Base-by-base conservation (phyloP, 1,139 yeast species). In the Pichia sp. region DNA sequence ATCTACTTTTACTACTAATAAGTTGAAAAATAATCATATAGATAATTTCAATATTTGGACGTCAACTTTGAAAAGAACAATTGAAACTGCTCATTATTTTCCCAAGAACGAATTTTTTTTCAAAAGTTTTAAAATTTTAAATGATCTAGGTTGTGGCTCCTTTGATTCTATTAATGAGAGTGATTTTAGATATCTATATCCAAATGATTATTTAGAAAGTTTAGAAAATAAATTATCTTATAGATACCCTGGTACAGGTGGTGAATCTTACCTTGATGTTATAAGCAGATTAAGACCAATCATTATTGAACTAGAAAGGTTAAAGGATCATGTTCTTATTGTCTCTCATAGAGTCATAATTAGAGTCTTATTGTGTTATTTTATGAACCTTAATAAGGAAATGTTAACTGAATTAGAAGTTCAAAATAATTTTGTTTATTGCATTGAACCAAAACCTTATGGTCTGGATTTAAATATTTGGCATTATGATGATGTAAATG, bases 361-460 rank as follows among this genome's bases (percentile, higher is more conserved):
- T 15, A 50, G 68, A 42, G 66, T 63, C 16, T 52, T 65, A 39
- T 53, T 65, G 26, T 64, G 67, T 44, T 65, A 65, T 48, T 65
- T 63, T 41, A 63, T 65, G 67, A 63, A 64, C 42, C 53, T 64
- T 39, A 57, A 56, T 44, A 62, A 59, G 46, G 66, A 63, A 43
- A 61, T 64, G 67, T 44, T 65, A 42, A 64, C 68, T 6, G 68
- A 65, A 46, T 53, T 65, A 46, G 68, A 64, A 36, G 64, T 65
- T n/a, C 65, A 62, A 39, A 64, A 62, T 35, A 61, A 62, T 7
- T 61, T 45, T 39, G 61, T 65, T 9, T 65, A 65, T 46, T 64
- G 68, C 53, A 53, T 65, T 27, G 68, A 63, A 52, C 68, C 68
- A 27, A 65, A 65, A 51, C 68, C 68, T 4, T 65, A 64, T 51